These are phyloP conservation scores for Zymoseptoria ardabiliae DNA, from an alignment of 2,329 filamentous ascomycete genomes.

Conservation along the genomic window DNA sequence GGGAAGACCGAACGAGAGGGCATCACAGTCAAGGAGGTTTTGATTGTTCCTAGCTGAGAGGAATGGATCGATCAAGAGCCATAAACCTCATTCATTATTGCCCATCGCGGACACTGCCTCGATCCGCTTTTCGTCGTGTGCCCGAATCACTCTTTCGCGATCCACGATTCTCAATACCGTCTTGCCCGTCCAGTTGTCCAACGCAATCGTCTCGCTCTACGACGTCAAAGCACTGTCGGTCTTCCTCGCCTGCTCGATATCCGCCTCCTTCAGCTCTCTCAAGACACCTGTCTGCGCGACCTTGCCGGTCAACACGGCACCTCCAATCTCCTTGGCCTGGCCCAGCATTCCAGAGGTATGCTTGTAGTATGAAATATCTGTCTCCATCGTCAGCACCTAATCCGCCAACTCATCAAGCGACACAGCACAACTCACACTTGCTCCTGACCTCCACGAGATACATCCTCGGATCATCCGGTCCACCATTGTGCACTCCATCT, in stretches of 20 bases:
- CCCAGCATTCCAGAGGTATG: slow-evolving; percentile 23
- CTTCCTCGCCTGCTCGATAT: slow-evolving; percentile 27
- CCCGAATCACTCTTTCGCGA: not conserved
- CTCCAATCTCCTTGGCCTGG: slow-evolving; percentile 27
- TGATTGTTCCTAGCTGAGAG: too few species aligned
- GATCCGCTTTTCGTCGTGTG: not conserved
- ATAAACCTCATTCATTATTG: too few species aligned
- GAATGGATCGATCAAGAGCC: too few species aligned
- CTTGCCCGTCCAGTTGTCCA: not conserved
- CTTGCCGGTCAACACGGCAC: slow-evolving; percentile 26
- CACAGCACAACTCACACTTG: slow-evolving; percentile 22
- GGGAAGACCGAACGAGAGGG: too few species aligned
- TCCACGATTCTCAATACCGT: too few species aligned
- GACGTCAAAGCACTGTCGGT: slow-evolving; percentile 22
- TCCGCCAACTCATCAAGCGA: not conserved
- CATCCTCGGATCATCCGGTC: slow-evolving; percentile 43
- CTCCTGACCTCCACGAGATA: slow-evolving; percentile 34
- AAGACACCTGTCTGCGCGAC: slow-evolving; percentile 29
- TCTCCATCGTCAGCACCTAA: slow-evolving; percentile 3
- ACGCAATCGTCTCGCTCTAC: not conserved
- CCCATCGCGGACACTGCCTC: too few species aligned
- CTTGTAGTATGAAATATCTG: slow-evolving; percentile 32
- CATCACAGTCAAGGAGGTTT: too few species aligned
- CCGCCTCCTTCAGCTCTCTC: slow-evolving; percentile 27
- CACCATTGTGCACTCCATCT: slow-evolving; percentile 43